Base-by-base conservation (phyloP, 257 asterid species). In the Penstemon eatonii region DNA sequence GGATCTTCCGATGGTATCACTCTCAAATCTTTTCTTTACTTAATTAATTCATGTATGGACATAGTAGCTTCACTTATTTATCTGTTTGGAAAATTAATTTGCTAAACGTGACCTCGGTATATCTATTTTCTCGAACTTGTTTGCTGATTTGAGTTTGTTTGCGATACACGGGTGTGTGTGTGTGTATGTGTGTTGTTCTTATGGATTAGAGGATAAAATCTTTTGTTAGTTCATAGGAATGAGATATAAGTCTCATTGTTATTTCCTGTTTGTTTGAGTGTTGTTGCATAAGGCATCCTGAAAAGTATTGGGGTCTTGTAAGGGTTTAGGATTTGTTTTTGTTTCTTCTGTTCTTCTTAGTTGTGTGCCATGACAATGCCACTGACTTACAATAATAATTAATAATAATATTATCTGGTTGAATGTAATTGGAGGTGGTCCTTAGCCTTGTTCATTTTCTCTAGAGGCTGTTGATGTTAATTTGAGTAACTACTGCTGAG, bases 1-100 rank as follows among this genome's bases (percentile, higher is more conserved):
- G 86, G 86, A 56, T 81, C 82, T 0, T 72, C 84, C 6, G 89
- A 83, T 73, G 97, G 97, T 90, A 86, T 63, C 49, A 36, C n/a
- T 6, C 39, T 39, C 9, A 51, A 5, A 49, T 44, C 43, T 33
- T 33, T 33, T 36, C n/a, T 4, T 7, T 11, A 6, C 5, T 4
- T 38, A 6, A 4, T 58, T 4, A 12, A 10, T 38, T 3, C 49
- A 43, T 39, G 37, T 13, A 4, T 37, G 12, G 18, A 19, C 15
- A n/a, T 0, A 25, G 12, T 53, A 13, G 51, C 33, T 11, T 41
- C 46, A 4, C 46, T 36, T 50, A 5, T 4, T 40, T 36, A 12
- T 52, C 7, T 12, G 8, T n/a, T 4, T 8, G 7, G 18, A 2
- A 11, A 3, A 5, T 51, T 19, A 15, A 15, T 15, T 15, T 15